Conservation (phyloP, 495 filamentous ascomycete genomes). For the Terfezia boudieri region DNA sequence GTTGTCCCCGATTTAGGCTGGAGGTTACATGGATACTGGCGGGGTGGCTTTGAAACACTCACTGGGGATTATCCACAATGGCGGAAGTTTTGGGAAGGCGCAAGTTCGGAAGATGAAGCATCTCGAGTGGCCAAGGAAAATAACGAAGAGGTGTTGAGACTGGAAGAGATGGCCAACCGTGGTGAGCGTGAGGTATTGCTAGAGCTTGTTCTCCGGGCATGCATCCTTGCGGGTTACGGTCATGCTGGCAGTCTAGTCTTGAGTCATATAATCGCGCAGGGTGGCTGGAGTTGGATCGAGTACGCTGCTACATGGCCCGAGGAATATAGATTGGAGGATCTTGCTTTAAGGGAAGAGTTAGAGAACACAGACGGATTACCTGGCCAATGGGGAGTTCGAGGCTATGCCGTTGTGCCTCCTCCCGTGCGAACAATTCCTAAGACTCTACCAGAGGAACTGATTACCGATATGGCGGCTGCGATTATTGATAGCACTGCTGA, state of each 20-base stretch:
- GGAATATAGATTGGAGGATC: conserved; percentile 3
- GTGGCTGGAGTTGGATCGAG: conserved; percentile 6
- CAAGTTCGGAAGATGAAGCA: neutral
- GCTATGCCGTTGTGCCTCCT: conserved; percentile 6
- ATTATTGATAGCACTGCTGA: conserved; percentile 9
- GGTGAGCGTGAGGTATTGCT: conserved; percentile 10
- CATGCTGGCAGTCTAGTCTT: conserved; percentile 2
- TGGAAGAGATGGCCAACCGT: neutral
- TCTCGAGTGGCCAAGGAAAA: neutral
- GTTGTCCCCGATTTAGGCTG: neutral
- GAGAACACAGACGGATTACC: conserved; percentile 1
- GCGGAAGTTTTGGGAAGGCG: neutral
- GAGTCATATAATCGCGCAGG: neutral
- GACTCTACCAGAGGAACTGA: conserved; percentile 6
- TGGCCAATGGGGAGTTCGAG: conserved; percentile 5
- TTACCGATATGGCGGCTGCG: conserved; percentile 7
- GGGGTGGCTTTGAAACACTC: neutral
- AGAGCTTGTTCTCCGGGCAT: conserved; percentile 7
- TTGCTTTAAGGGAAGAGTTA: neutral
- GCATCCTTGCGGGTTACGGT: conserved; percentile 9
- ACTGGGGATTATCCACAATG: neutral
- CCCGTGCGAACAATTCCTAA: conserved; percentile 5
- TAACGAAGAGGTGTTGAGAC: neutral
- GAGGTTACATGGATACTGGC: neutral
- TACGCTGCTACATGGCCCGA: conserved; percentile 1